phyloP scores from a whole-genome alignment of 1,139 yeast genomes.

The Casaregolazyma suthepensis region DNA sequence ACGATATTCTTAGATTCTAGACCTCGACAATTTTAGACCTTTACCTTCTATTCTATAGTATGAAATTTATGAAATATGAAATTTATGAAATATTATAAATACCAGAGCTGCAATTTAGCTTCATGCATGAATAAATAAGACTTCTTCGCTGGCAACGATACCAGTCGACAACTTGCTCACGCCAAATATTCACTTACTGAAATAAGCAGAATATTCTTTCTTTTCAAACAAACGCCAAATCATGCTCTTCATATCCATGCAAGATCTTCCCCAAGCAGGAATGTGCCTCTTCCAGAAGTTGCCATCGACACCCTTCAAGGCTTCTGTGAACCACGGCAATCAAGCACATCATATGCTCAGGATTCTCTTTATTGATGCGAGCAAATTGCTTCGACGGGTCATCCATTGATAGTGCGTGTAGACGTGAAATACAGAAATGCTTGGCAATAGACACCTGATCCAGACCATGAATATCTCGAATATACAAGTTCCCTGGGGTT shows the following conservation, averaged over 20 bases:
- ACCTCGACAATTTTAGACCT: neutral
- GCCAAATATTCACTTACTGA: too few species aligned
- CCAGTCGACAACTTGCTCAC: too few species aligned
- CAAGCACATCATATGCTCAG: constrained; percentile 12
- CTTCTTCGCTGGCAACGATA: too few species aligned
- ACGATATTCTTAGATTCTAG: neutral
- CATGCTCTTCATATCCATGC: neutral
- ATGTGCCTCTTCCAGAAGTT: constrained; percentile 16
- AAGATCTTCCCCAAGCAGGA: constrained; percentile 13
- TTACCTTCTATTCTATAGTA: too few species aligned
- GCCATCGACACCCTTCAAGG: constrained; percentile 17
- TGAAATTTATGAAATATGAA: neutral
- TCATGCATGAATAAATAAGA: too few species aligned
- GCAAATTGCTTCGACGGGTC: constrained; percentile 11
- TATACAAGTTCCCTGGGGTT: constrained; percentile 1
- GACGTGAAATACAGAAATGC: constrained; percentile 13
- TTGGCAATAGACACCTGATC: constrained; percentile 12
- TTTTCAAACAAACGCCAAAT: too few species aligned
- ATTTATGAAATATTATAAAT: too few species aligned
- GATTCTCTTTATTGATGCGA: constrained; percentile 2
- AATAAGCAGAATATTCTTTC: too few species aligned
- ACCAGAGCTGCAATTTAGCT: too few species aligned
- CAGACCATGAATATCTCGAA: constrained; percentile 1
- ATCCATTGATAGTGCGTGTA: constrained; percentile 12
- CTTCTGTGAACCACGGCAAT: constrained; percentile 11